These are phyloP conservation scores for Borovskyia barvae DNA, from an alignment of 208 protist genomes.

Conservation along the genomic window DNA sequence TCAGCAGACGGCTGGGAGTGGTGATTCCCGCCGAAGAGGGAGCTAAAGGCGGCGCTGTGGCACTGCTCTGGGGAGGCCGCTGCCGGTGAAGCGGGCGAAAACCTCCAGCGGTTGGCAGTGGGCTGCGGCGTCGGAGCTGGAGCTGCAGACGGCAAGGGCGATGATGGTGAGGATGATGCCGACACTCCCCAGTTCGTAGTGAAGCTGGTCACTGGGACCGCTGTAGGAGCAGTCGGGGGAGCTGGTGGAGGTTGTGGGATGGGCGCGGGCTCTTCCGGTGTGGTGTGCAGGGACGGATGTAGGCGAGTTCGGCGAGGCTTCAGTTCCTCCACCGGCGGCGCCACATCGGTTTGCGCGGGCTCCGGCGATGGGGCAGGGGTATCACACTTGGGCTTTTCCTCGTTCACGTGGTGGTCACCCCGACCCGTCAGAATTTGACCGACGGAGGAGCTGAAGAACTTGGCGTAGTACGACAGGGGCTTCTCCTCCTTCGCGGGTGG, in stretches of 20 bases:
- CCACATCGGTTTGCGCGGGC: neutral
- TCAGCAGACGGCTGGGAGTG: neutral
- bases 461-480: slow-evolving; percentile 57
- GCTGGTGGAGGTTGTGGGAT: neutral
- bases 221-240: neutral
- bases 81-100: neutral
- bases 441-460: slow-evolving; percentile 64
- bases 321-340: neutral
- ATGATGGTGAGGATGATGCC: too few species aligned
- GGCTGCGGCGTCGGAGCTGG: neutral
- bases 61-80: neutral
- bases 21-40: slow-evolving; percentile 16
- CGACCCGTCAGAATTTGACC: slow-evolving; percentile 42
- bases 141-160: too few species aligned
- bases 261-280: neutral
- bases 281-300: slow-evolving; percentile 11
- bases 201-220: slow-evolving; percentile 22
- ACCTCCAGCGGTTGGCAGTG: slow-evolving; percentile 5
- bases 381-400: neutral
- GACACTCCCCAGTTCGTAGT: slow-evolving; percentile 18
- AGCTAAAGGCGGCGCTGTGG: slow-evolving; percentile 29
- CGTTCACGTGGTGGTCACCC: slow-evolving; percentile 6
- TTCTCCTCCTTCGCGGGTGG: slow-evolving; percentile 11
- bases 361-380: neutral
- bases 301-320: slow-evolving; percentile 40